Evolutionary conservation across 2,329 filamentous ascomycete species (phyloP), one percentile per base, ranked within the genome.

Genomic region (Rhytidhysteron rufulum): DNA sequence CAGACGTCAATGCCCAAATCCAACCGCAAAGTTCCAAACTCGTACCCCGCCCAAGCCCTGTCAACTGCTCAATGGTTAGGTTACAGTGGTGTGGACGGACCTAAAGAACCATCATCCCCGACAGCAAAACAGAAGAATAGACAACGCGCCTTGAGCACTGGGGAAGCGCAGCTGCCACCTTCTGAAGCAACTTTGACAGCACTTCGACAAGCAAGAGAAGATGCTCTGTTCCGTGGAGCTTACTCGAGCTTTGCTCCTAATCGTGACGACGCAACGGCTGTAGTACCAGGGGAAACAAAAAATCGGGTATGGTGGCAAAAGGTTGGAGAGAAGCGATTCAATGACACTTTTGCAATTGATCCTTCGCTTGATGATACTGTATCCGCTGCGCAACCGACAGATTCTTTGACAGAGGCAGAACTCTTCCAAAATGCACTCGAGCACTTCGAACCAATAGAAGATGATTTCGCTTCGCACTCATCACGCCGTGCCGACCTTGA

Each of bases 221-320:
- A 90, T 50, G 76, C 82, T 0, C 68, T 90, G 8, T 91, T 90
- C 57, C 77, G 85, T 21, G 80, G 83, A 40, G 86, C 83, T 1
- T 91, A 89, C 61, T 88, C 85, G 1, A 86, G 83, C 55, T 91
- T 90, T 60, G 86, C 86, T 5, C 86, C 86, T 0, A 81, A 78
- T 37, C 83, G 79, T 51, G 86, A 91, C 60, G 82, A 90, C 56
- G 77, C 84, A 3, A 79, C 76, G 10, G 83, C 86, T 5, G 72
- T 89, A 42, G 72, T 88, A 3, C 79, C 86, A 0, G 80, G 82
- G 2, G 79, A 79, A 24, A 74, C 80, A 36, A 79, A 86, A 43
- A 80, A 81, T 38, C 78, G 79, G 41, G 53, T 90, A 35, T 90
- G 86, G 85, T 91, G 86, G 85, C 81, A 88, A 57, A 80, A 79